These are phyloP conservation scores for Parietaria judaica DNA, from an alignment of 306 rosid genomes.

Conservation along the genomic window DNA sequence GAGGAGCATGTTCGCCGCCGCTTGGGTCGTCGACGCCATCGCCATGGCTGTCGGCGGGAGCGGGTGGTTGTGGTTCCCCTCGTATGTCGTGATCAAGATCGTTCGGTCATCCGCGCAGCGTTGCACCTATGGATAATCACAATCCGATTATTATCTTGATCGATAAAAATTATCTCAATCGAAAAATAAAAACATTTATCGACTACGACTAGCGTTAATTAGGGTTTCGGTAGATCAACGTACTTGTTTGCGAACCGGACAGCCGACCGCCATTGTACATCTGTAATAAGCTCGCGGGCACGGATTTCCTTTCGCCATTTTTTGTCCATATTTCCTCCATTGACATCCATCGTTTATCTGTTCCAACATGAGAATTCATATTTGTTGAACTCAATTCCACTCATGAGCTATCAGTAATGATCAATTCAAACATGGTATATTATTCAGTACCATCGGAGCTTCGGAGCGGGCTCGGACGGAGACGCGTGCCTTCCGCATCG, in stretches of 20 bases:
- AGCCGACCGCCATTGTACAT: constrained; percentile 93
- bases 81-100: constrained; percentile 81
- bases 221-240: constrained; percentile 1
- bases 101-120: constrained; percentile 87
- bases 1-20: constrained; percentile 82
- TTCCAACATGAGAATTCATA: neutral
- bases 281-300: constrained; percentile 95
- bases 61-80: constrained; percentile 95
- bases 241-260: constrained; percentile 99
- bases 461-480: constrained; percentile 94
- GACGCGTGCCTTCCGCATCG: constrained; percentile 96
- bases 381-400: neutral
- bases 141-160: too few relatives aligned
- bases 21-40: constrained; percentile 86
- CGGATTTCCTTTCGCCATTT: constrained; percentile 95
- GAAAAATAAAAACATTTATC: neutral
- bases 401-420: neutral
- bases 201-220: neutral
- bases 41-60: constrained; percentile 96
- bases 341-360: constrained; percentile 98
- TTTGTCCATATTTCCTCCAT: constrained; percentile 95
- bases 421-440: neutral
- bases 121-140: constrained; percentile 46
- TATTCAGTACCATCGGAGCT: constrained; percentile 72
- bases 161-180: too few relatives aligned